Base-by-base conservation (phyloP, 345 rosid species). In the Aquilaria sinensis region DNA sequence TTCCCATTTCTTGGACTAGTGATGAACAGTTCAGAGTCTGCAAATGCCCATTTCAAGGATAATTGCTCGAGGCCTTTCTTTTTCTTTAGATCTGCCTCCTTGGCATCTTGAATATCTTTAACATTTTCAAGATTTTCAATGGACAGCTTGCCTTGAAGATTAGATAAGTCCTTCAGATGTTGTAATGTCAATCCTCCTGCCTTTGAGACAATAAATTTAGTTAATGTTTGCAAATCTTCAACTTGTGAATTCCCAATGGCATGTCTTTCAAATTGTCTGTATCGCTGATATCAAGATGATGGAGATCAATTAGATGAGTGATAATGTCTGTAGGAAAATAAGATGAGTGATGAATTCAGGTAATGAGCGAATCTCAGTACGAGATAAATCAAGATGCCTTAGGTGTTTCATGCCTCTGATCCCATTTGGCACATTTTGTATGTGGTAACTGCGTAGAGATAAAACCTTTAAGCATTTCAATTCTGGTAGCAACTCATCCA, bases 111-210 rank as follows among this genome's bases (percentile, higher is more conserved):
- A 43, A 9, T 52, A 46, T 45, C 12, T 13, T 31, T 43, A 64
- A 64, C 9, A 64, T 64, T 67, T 2, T 67, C 56, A 58, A 78
- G 56, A 7, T 65, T 63, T 2, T 12, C 34, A 23, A 77, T 54
- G 33, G 48, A 57, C 29, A 77, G 73, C 13, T 50, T 2, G 7
- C 81, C 80, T 11, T 30, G 55, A n/a, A 78, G 75, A 60, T 47
- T 10, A 3, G 50, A 14, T 14, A 78, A 55, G 47, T 60, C 58
- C 56, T 63, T 63, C 63, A 78, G 66, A 47, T 71, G 74, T 34
- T 37, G 48, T 41, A 73, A 51, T 37, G 46, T 3, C 0, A 64
- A 47, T 10, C 63, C 64, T 2, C 50, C 32, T 9, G 13, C 65
- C 43, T 70, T 43, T 9, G 74, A 71, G 53, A 76, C 68, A 32